Conservation (phyloP, 2,329 filamentous ascomycete species). For the Clathrospora elynae region DNA sequence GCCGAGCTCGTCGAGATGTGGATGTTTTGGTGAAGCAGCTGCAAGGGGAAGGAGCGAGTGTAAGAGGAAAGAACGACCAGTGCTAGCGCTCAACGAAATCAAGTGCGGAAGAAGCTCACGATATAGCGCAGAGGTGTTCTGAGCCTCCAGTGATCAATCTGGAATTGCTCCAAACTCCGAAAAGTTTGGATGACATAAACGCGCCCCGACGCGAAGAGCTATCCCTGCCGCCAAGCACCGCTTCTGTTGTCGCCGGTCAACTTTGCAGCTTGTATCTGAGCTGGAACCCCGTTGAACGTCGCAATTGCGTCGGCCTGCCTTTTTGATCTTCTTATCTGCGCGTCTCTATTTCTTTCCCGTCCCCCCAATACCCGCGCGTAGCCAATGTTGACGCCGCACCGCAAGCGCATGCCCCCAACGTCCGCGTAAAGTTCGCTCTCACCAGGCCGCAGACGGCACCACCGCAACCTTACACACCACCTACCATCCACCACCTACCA, state of each 20-base stretch:
- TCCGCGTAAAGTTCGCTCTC: conserved; percentile 34
- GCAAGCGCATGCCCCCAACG: conserved; percentile 38
- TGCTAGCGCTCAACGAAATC: too few relatives aligned
- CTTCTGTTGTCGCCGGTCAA: conserved; percentile 39
- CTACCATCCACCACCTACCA: conserved; percentile 6
- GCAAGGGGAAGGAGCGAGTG: conserved; percentile 1
- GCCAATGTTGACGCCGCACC: conserved; percentile 36
- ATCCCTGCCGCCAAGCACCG: conserved; percentile 29
- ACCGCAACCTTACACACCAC: conserved; percentile 17
- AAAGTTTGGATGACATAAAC: conserved; percentile 22
- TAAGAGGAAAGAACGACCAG: conserved; percentile 6
- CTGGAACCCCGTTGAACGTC: conserved; percentile 20
- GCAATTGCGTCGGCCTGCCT: conserved; percentile 35
- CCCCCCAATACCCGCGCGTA: conserved; percentile 21
- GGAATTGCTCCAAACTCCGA: neutral
- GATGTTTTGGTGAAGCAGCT: neutral
- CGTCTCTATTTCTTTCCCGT: conserved; percentile 21
- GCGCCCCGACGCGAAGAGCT: conserved; percentile 24
- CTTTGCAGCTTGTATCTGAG: conserved; percentile 28
- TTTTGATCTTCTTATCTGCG: conserved; percentile 22
- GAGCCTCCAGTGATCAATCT: neutral
- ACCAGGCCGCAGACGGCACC: conserved; percentile 29
- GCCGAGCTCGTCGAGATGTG: conserved; percentile 1
- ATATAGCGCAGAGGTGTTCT: too few relatives aligned
- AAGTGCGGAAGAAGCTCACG: too few relatives aligned